These are phyloP conservation scores for Calonectria montana DNA, from an alignment of 2,329 filamentous ascomycete species.

Conservation along the genomic window DNA sequence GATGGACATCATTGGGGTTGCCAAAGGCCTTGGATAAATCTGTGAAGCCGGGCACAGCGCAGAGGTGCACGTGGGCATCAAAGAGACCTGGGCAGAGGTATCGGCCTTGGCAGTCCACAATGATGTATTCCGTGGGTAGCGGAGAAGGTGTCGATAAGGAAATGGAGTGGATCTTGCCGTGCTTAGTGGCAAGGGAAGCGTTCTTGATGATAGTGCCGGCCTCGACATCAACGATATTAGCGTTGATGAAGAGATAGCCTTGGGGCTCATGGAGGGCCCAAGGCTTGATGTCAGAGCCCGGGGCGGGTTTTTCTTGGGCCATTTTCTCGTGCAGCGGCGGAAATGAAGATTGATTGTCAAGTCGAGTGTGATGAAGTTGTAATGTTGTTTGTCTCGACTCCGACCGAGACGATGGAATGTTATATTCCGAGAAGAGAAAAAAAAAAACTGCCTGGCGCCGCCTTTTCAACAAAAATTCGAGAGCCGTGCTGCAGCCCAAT, in stretches of 20 bases:
- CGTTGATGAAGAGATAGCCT: slow-evolving; percentile 53
- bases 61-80: slow-evolving; percentile 47
- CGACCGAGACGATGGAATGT: not conserved
- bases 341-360: not conserved
- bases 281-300: slow-evolving; percentile 32
- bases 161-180: slow-evolving; percentile 49
- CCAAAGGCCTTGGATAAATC: slow-evolving; percentile 40
- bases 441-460: not conserved
- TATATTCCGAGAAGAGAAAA: not conserved
- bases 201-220: slow-evolving; percentile 46
- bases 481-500: not conserved
- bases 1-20: slow-evolving; percentile 49
- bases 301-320: slow-evolving; percentile 7
- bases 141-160: slow-evolving; percentile 9
- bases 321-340: not conserved
- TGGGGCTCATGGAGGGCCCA: slow-evolving; percentile 30
- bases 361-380: not conserved
- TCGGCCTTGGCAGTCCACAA: slow-evolving; percentile 38
- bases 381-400: not conserved
- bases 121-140: not conserved
- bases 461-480: slow-evolving; percentile 16
- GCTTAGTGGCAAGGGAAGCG: slow-evolving; percentile 47
- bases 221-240: slow-evolving; percentile 56
- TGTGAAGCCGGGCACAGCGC: slow-evolving; percentile 44
- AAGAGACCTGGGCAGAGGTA: slow-evolving; percentile 47